Evolutionary conservation across 257 asterid genomes (phyloP), one percentile per base, ranked within the genome.

Genomic region (Nicotiana obtusifolia): DNA sequence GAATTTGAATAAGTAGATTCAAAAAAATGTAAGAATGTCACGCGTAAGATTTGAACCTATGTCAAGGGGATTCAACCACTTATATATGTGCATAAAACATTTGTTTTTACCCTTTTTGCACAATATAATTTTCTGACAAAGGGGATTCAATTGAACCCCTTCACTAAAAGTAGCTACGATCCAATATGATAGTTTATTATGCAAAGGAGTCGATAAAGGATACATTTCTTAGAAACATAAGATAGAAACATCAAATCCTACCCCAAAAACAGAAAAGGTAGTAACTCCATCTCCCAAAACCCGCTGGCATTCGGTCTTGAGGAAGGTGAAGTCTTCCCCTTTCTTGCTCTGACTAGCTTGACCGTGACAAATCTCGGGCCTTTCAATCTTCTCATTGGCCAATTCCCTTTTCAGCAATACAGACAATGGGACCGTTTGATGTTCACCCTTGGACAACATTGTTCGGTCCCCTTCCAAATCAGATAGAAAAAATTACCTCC

Each of bases 321-420:
- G 57, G 67, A 92, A 88, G 14, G 94, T 90, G 83, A 90, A 88
- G 69, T 92, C 97, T 86, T 92, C 97, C 15, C 95, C 97, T 78
- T 92, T 92, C 89, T 92, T 92, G 92, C 92, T 92, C 87, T 92
- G 95, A 49, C 86, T 84, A 44, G 93, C 94, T 62, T 89, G 94
- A 9, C 92, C 95, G 24, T 91, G 92, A 4, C 54, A 81, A 64
- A 92, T 87, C 80, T 90, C 91, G 1, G 97, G 97, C 86, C 85
- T 88, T 78, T 89, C 95, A 65, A 91, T 86, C 91, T 92, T 92
- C 89, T 92, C 94, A 81, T 87, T 87, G 59, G 93, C 94, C 85
- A 88, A 76, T 82, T 92, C 97, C 37, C 93, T 85, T 87, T 91
- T 91, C 83, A 92, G 76, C 92, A 92, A 83, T 80, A 91, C 92